Base-by-base conservation (phyloP, 352 stramenopile species). In the Pythium scleroteichum region DNA sequence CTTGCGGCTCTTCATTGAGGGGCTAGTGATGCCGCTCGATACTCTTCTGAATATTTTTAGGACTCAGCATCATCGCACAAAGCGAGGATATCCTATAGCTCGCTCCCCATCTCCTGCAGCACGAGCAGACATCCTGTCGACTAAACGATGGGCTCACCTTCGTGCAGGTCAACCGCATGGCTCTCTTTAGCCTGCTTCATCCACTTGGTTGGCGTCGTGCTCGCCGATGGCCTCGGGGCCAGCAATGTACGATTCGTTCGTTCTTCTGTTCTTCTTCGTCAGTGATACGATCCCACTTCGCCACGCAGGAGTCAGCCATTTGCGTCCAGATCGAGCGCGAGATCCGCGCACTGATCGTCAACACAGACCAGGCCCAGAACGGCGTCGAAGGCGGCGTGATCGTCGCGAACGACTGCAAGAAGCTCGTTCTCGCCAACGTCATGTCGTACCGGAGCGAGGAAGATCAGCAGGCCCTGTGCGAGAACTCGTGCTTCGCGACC, bases 361-460 rank as follows among this genome's bases (percentile, higher is more conserved):
- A 91, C 49, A 24, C 75, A 13, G 70, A 87, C 2, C 82, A 90
- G 45, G 69, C 82, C 12, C 44, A 63, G 1, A 76, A 89, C 53
- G 84, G 84, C n/a, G 60, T 94, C 23, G 76, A 88, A 26, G 82
- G 79, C 27, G 81, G 76, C 26, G 65, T 56, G 4, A 45, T 90
- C 17, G 44, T 77, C 12, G 44, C 65, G 8, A 90, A 80, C 51
- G 73, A 74, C 52, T 94, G 85, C 72, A 90, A 87, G 32, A 46
- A 68, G 32, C 64, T 94, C 17, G 67, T 87, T 0, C 47, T 77
- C 1, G 69, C 79, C 58, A 85, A 87, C 56, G 68, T 92, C 27
- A 70, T 92, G 61, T 57, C 68, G 41, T 62, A 65, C 26, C 75
- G 76, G 50, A 74, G 49, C 5, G 78, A 92, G n/a, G 69, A 85